Percentiles rank a stretch among this genome's conserved stretches.
phyloP scores from a whole-genome alignment of 495 filamentous ascomycete genomes.

The Cladorrhinum samala region DNA sequence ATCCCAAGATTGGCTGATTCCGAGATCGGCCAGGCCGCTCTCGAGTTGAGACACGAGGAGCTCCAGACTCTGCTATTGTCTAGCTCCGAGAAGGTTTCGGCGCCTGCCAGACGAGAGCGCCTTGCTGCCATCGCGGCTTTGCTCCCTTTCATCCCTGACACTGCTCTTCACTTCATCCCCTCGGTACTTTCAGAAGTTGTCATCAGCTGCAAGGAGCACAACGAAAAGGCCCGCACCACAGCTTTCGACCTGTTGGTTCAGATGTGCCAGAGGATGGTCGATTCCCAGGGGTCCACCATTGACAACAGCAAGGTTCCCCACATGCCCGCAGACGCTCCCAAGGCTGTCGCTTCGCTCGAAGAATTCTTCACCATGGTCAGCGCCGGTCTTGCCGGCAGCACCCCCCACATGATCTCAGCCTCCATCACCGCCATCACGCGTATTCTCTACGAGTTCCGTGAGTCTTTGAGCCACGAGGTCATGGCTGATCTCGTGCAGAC shows the following conservation, averaged over 20 bases:
- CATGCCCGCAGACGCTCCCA: slow-evolving; percentile 74
- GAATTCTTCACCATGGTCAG: slow-evolving; percentile 99
- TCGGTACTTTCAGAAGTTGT: slow-evolving; percentile 87
- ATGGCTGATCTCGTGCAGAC: slow-evolving; percentile 79
- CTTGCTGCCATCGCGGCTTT: slow-evolving; percentile 74
- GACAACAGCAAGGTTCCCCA: slow-evolving; percentile 77
- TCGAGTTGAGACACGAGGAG: slow-evolving; percentile 64
- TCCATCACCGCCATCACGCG: slow-evolving; percentile 88
- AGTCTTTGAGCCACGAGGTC: slow-evolving; percentile 46
- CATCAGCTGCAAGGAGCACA: slow-evolving; percentile 91
- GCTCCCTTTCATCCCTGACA: slow-evolving; percentile 65
- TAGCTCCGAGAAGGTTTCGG: slow-evolving; percentile 72
- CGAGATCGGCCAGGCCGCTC: slow-evolving; percentile 60
- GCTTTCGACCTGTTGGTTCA: slow-evolving; percentile 88
- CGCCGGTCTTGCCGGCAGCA: slow-evolving; percentile 82
- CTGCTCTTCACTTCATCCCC: slow-evolving; percentile 85
- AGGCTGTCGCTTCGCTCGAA: slow-evolving; percentile 70
- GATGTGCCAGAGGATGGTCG: slow-evolving; percentile 74
- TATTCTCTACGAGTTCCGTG: slow-evolving; percentile 81
- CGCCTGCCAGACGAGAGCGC: slow-evolving; percentile 77
- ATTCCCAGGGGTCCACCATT: slow-evolving; percentile 63
- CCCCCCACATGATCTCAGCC: slow-evolving; percentile 93
- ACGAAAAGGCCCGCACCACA: slow-evolving; percentile 81
- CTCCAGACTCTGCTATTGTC: slow-evolving; percentile 72
- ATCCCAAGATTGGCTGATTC: slow-evolving; percentile 83